Conservation (phyloP, 1,139 yeast species). For the Magnusiomyces suaveolens region DNA sequence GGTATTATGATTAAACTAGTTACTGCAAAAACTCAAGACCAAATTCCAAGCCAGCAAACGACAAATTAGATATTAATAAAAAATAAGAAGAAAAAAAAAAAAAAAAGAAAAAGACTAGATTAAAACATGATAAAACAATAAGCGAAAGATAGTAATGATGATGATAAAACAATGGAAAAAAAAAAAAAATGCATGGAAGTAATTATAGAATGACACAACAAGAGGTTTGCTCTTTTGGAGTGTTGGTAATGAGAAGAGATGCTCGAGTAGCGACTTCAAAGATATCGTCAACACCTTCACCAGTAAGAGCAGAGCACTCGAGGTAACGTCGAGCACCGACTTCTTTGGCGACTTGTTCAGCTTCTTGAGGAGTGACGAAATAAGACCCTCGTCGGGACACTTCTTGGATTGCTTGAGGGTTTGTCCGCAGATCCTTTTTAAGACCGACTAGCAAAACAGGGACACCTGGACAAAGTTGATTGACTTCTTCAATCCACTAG, state of each 20-base stretch:
- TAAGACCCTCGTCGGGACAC: conserved; percentile 65
- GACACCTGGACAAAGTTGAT: conserved; percentile 70
- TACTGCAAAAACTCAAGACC: too few relatives aligned
- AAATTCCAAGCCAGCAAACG: too few relatives aligned
- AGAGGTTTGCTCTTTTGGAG: conserved; percentile 15
- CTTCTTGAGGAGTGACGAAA: conserved; percentile 70
- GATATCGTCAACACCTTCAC: conserved; percentile 84
- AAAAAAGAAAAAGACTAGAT: too few relatives aligned
- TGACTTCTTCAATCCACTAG: conserved; percentile 65
- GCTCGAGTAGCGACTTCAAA: conserved; percentile 85
- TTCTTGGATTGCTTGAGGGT: conserved; percentile 64
- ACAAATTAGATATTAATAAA: too few relatives aligned
- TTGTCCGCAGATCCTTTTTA: conserved; percentile 79
- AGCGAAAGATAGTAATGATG: too few relatives aligned
- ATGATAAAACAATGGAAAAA: too few relatives aligned
- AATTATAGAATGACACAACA: conserved; percentile 22
- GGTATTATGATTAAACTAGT: too few relatives aligned
- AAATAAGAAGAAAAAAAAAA: too few relatives aligned
- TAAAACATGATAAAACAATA: too few relatives aligned
- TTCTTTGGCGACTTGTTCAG: conserved; percentile 59
- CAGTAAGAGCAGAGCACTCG: conserved; percentile 91
- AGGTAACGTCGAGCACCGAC: conserved; percentile 79
- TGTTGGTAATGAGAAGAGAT: conserved; percentile 36
- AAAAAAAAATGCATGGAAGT: too few relatives aligned
- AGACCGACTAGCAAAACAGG: conserved; percentile 83